Evolutionary conservation across 2,329 filamentous ascomycete genomes (phyloP).

Genomic region (Xylariaceae sp.): DNA sequence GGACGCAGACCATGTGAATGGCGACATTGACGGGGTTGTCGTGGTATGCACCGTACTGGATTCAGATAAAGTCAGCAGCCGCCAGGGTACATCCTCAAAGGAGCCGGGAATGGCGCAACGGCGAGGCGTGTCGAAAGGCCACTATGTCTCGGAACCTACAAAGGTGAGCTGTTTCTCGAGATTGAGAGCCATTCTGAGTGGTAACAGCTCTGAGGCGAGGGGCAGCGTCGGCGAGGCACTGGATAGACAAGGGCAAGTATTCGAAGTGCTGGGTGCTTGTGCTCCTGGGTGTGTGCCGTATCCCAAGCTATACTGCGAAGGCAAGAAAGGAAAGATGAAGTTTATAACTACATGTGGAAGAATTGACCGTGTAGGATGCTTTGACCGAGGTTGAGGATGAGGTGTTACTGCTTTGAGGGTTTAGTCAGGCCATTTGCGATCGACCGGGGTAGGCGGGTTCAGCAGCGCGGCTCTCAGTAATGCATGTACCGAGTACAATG

Average conservation of each 20-base stretch:
- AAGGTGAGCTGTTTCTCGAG: slow-evolving; percentile 79
- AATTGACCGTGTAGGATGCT: background rate
- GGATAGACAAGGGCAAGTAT: background rate
- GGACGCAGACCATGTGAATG: slow-evolving; percentile 78
- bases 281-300: slow-evolving; percentile 2
- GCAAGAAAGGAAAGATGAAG: background rate
- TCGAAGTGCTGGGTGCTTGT: background rate
- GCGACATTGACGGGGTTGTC: slow-evolving; percentile 70
- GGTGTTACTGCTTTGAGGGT: no score
- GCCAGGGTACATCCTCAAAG: background rate
- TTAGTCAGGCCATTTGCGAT: no score
- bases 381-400: no score
- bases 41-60: slow-evolving; percentile 79
- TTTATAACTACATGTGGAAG: slow-evolving; percentile 9
- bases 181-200: slow-evolving; percentile 59
- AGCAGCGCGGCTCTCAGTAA: no score
- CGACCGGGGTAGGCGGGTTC: no score
- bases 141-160: slow-evolving; percentile 49
- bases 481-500: no score
- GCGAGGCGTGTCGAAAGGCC: background rate
- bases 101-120: background rate
- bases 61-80: slow-evolving; percentile 34
- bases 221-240: background rate
- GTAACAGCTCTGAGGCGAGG: background rate
- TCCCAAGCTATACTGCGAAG: slow-evolving; percentile 7